A percentile compares a stretch with the other conserved stretches of the same genome.
phyloP scores from a whole-genome alignment of 2,329 filamentous ascomycete genomes.

The Beauveria medogensis region DNA sequence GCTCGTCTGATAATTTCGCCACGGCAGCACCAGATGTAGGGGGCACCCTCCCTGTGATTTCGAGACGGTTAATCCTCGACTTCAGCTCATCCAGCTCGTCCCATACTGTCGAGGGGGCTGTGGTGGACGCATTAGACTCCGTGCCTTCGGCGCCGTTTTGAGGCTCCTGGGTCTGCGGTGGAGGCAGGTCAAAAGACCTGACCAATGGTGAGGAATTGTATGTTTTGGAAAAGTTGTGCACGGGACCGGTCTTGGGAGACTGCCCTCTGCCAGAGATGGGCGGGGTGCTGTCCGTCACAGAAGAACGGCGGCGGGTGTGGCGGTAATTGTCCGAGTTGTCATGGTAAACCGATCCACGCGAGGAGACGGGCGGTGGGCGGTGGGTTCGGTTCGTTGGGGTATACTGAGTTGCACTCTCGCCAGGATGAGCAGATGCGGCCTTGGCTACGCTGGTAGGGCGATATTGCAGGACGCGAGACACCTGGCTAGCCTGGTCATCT shows the following conservation, averaged over 20 bases:
- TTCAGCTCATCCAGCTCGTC: constrained; percentile 95
- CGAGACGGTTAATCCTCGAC: constrained; percentile 81
- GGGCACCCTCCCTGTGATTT: constrained; percentile 81
- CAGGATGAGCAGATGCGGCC: constrained; percentile 29
- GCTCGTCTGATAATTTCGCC: constrained; percentile 64
- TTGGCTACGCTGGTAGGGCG: constrained; percentile 36
- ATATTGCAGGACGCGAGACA: constrained; percentile 36
- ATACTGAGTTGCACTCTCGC: constrained; percentile 24
- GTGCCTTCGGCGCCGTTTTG: constrained; percentile 54
- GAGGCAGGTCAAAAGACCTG: constrained; percentile 28
- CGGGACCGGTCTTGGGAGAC: constrained; percentile 30
- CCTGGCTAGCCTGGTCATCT: constrained; percentile 34
- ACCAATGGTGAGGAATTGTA: constrained; percentile 56
- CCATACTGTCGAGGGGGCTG: constrained; percentile 89
- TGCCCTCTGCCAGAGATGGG: constrained; percentile 33
- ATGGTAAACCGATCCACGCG: constrained; percentile 40
- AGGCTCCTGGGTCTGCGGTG: constrained; percentile 20
- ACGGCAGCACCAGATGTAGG: constrained; percentile 74
- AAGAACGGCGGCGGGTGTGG: constrained; percentile 30
- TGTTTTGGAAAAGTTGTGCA: constrained; percentile 22
- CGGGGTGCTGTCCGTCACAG: constrained; percentile 39
- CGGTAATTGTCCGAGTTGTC: constrained; percentile 28
- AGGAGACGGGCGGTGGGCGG: constrained; percentile 40
- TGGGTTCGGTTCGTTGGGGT: constrained; percentile 20
- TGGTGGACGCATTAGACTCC: constrained; percentile 81